Evolutionary conservation across 2,329 filamentous ascomycete genomes (phyloP), one percentile per base, ranked within the genome.

Genomic region (Ophiocordyceps robertsii): DNA sequence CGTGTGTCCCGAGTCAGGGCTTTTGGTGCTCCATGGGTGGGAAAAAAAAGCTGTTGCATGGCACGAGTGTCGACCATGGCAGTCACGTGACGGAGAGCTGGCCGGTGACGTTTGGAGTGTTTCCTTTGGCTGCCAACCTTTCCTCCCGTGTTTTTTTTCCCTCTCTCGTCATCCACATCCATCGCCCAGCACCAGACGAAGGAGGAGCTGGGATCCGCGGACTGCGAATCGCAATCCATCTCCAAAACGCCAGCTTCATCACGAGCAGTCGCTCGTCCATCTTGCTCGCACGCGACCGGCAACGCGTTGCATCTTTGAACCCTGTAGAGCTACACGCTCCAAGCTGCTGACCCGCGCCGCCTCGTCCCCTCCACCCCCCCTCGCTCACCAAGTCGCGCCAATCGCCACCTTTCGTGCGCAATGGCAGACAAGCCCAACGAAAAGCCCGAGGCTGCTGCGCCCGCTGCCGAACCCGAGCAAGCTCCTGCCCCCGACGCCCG

Each of bases 361-460:
- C 39, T 36, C 30, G 29, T 19, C 30, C 29, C 29, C 35, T 21
- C 35, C 19, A 21, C 7, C 11, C 21, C 21, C 37, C 21, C 11
- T 11, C 14, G 36, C 32, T 30, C 27, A 31, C 27, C 30, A 40
- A 10, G 16, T 32, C 30, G 39, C 44, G 53, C 51, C 49, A 48
- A 53, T 51, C 44, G 42, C 44, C 45, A 46, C 43, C 44, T 42
- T 42, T 42, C 38, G 39, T 46, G 43, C 51, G 54, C 53, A 52
- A 67, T 67, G 64, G 60, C 63, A 43, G 63, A 67, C 44, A 58
- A 58, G 49, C 41, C 55, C 39, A 50, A 51, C 46, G 60, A 64
- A 51, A 62, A 63, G 54, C 48, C 56, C 44, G 59, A 62, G 43
- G 56, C 51, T 44, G 50, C 58, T 40, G 50, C 63, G 44, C 51